Evolutionary conservation across 768 basidiomycete species (phyloP).

Genomic region (Lentinula lateritia): DNA sequence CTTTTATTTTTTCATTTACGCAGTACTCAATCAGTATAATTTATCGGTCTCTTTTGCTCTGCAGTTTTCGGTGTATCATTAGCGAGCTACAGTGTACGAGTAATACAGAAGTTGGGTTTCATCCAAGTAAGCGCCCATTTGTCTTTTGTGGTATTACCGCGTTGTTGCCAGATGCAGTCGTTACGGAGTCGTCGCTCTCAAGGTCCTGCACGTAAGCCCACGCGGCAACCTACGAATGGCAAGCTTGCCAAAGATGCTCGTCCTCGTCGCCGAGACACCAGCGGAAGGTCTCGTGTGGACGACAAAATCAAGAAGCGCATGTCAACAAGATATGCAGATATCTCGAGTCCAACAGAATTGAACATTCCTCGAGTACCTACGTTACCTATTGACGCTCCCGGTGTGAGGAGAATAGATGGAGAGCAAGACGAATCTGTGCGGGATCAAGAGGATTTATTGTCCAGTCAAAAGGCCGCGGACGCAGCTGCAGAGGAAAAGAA

Average conservation of each 20-base stretch:
- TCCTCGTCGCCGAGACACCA: slow-evolving; percentile 30
- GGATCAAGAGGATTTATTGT: slow-evolving; percentile 20
- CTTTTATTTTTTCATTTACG: not conserved
- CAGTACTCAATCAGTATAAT: not conserved
- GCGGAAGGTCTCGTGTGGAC: slow-evolving; percentile 54
- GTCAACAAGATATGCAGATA: slow-evolving; percentile 90
- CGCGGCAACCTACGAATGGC: slow-evolving; percentile 13
- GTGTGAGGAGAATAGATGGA: slow-evolving; percentile 20
- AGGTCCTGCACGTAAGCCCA: slow-evolving; percentile 26
- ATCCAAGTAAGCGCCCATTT: not conserved
- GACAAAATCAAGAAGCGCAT: slow-evolving; percentile 97
- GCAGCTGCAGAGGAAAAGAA: slow-evolving; percentile 57
- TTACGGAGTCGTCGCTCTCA: slow-evolving; percentile 49
- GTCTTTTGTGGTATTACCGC: not conserved
- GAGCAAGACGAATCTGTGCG: slow-evolving; percentile 46
- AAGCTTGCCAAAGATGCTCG: slow-evolving; percentile 27
- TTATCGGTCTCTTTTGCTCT: slow-evolving; percentile 1
- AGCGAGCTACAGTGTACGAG: not conserved
- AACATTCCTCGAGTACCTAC: slow-evolving; percentile 54
- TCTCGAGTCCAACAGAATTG: slow-evolving; percentile 62
- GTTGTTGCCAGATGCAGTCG: slow-evolving; percentile 39
- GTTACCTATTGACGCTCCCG: slow-evolving; percentile 34
- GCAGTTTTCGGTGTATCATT: not conserved
- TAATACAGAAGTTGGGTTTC: not conserved
- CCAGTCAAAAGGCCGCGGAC: slow-evolving; percentile 22